Evolutionary conservation across 2,329 filamentous ascomycete species (phyloP), one percentile per base, ranked within the genome.

Genomic region (Sporothrix inflata): DNA sequence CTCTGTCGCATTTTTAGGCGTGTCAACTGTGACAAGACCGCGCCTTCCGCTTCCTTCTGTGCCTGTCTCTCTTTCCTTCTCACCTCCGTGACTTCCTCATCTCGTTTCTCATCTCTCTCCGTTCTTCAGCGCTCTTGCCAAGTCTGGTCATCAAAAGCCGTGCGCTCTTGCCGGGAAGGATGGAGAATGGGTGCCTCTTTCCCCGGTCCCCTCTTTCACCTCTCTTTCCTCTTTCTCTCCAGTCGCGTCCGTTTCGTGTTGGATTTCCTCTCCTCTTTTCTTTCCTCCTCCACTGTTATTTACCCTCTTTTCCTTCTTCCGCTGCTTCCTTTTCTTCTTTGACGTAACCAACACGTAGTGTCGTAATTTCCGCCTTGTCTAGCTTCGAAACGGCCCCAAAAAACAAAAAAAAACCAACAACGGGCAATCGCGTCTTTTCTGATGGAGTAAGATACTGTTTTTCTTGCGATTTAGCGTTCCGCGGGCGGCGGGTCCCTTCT

Each of bases 351-450:
- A 11, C 7, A 3, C 14, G 30, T 51, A 19, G 27, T 67, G 42
- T 67, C 45, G 65, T 68, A 68, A 68, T 68, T 67, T 68, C 65
- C 65, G 45, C 38, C n/a, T 24, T 45, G 60, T 68, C 65, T 68
- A 51, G 65, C 65, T 68, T 63, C 60, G 19, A 53, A 51, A 68
- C 45, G 19, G 27, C 47, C 38, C 60, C 53, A 57, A 57, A 57
- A 6, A 19, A n/a, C n/a, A n/a, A n/a, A n/a, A n/a, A 38, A 38
- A 57, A 14, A 34, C 21, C 30, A 40, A 57, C 34, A n/a, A 6
- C 21, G 38, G 21, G 19, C 38, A 42, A 24, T 40, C 55, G 57
- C 57, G 34, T 40, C 53, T 34, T 34, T 8, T 45, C 12, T 0
- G 16, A 45, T 19, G 45, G 45, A n/a, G n/a, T n/a, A 7, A 16